These are phyloP conservation scores for Farysia itapuensis DNA, from an alignment of 1,284 basidiomycete genomes.

Conservation along the genomic window DNA sequence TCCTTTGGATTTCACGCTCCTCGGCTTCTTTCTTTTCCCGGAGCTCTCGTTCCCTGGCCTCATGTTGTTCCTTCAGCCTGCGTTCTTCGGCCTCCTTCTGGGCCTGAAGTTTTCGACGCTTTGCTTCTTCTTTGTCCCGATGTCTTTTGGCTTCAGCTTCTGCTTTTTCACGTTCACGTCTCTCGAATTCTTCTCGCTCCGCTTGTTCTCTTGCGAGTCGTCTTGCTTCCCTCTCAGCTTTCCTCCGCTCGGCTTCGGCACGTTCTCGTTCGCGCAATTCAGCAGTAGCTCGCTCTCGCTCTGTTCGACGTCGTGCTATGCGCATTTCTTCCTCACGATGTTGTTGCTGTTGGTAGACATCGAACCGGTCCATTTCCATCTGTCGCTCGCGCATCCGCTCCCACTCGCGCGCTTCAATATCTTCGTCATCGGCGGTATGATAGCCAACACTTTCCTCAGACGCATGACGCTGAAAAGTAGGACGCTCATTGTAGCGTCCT, in stretches of 20 bases:
- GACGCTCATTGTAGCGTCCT: conserved; percentile 1
- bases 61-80: background rate
- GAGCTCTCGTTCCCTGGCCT: background rate
- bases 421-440: conserved; percentile 35
- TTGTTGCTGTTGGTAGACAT: conserved; percentile 17
- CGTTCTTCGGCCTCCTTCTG: conserved; percentile 16
- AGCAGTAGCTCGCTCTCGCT: conserved; percentile 11
- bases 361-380: conserved; percentile 27
- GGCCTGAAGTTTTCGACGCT: conserved; percentile 9
- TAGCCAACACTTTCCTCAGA: conserved; percentile 27
- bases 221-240: conserved; percentile 4
- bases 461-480: conserved; percentile 8
- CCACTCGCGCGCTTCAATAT: conserved; percentile 27
- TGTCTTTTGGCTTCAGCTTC: conserved; percentile 1
- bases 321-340: conserved; percentile 17
- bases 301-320: conserved; percentile 6
- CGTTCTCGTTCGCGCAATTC: conserved; percentile 7
- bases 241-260: background rate
- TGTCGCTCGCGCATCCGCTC: conserved; percentile 19
- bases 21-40: conserved; percentile 2
- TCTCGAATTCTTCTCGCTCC: conserved; percentile 8
- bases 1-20: conserved; percentile 4
- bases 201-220: conserved; percentile 5
- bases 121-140: conserved; percentile 3
- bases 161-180: conserved; percentile 5